Conservation (phyloP, 177 flowering plant species). For the Vitis hybrid region DNA sequence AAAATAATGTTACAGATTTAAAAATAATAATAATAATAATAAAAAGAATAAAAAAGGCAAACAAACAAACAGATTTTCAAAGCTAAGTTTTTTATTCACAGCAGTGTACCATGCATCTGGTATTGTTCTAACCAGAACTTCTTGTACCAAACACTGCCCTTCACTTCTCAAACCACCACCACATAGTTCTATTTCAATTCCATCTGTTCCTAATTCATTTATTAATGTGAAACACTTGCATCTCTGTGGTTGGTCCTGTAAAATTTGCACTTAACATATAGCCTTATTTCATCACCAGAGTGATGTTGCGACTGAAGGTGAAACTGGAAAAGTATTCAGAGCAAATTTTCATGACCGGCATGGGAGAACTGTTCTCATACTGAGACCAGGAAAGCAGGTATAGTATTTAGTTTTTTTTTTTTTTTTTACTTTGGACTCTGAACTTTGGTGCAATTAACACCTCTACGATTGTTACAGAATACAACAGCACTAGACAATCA, state of each 20-base stretch:
- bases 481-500: slow-evolving; percentile 65
- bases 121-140: too few species aligned
- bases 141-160: too few species aligned
- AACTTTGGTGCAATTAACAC: neutral
- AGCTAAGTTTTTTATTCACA: too few species aligned
- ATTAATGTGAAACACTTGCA: neutral
- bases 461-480: slow-evolving; percentile 49
- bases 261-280: neutral
- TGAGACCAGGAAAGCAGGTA: slow-evolving; percentile 91
- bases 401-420: neutral
- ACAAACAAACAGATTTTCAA: too few species aligned
- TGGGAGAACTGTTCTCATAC: slow-evolving; percentile 60
- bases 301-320: slow-evolving; percentile 68
- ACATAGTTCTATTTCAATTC: too few species aligned
- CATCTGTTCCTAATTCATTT: too few species aligned
- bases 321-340: slow-evolving; percentile 64
- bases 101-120: too few species aligned
- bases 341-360: slow-evolving; percentile 60
- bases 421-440: neutral
- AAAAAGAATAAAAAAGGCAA: too few species aligned
- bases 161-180: too few species aligned
- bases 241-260: neutral
- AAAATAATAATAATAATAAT: too few species aligned
- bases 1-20: too few species aligned
- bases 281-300: slow-evolving; percentile 24